Base-by-base conservation (phyloP, 805 yeast genomes). In the Isabelozyma heimii region DNA sequence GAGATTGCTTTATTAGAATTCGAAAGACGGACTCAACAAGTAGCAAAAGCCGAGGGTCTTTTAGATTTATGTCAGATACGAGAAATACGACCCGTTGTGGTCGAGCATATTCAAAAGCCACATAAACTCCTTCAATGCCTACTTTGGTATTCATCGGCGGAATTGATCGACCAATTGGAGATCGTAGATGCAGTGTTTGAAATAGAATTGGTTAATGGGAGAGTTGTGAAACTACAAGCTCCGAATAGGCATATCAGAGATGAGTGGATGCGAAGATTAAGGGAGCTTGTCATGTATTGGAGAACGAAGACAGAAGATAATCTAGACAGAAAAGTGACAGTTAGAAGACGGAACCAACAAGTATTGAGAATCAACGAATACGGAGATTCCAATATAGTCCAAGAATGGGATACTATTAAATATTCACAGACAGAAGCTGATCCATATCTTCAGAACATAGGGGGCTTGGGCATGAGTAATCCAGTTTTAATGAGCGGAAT, bases 211-310 rank as follows among this genome's bases (percentile, higher is more conserved):
- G 53, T 56, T 1, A 75, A 80, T 49, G 85, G 83, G 0, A 56
- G 78, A 0, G 50, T 46, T 0, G 51, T 86, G 10, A 71, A 76
- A 41, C 62, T 89, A 9, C 80, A 83, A 48, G 89, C 94, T 0
- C 80, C 83, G 2, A 70, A 72, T 50, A 54, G 69, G 14, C 35
- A 30, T 0, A 58, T 77, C 0, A 71, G 92, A 43, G 79, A 82
- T 54, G 80, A 78, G 52, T 91, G 97, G 98, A 73, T 85, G 0
- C n/a, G 20, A 0, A 66, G 81, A 45, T 65, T 91, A 33, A 52
- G 48, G 0, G 65, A 67, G 5, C 56, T 85, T 15, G 58, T 58
- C 8, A 51, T 51, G 1, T 91, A 85, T 61, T 91, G 97, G 97
- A 69, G 59, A 17, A 49, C 58, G 9, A 71, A 82, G 44, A 66